A percentile compares a stretch with the other conserved stretches of the same genome.
phyloP scores from a whole-genome alignment of 2,329 filamentous ascomycete genomes.

The Cercospora berteroae region DNA sequence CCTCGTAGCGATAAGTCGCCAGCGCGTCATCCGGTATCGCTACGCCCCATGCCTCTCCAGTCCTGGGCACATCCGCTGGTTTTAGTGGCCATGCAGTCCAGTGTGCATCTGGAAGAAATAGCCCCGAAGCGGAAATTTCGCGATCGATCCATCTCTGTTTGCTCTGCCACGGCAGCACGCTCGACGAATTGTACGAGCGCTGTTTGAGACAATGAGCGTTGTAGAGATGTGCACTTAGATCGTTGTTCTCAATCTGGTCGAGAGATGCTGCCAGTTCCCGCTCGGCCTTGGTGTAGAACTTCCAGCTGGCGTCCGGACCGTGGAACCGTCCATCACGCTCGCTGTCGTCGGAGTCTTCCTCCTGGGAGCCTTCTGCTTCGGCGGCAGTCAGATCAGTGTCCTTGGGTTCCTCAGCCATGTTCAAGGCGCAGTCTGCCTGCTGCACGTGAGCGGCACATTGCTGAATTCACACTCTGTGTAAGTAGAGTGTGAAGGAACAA shows the following conservation, averaged over 20 bases:
- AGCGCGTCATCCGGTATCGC: conserved; percentile 29
- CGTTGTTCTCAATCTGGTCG: conserved; percentile 60
- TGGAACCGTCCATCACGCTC: conserved; percentile 63
- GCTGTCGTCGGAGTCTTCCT: conserved; percentile 18
- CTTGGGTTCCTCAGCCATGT: background rate
- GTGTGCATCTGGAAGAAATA: conserved; percentile 49
- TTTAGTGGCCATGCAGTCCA: conserved; percentile 89
- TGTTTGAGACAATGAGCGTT: conserved; percentile 70
- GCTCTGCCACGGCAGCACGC: conserved; percentile 37
- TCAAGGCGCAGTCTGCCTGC: background rate
- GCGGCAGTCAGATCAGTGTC: background rate
- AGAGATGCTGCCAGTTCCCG: conserved; percentile 63
- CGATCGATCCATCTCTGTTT: conserved; percentile 43
- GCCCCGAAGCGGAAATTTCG: conserved; percentile 34
- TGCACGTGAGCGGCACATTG: background rate
- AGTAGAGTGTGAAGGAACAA: background rate
- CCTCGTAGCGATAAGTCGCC: conserved; percentile 21
- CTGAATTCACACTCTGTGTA: background rate
- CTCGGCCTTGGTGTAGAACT: conserved; percentile 59
- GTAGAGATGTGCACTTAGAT: conserved; percentile 75
- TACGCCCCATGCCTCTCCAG: conserved; percentile 51
- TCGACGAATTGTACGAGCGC: conserved; percentile 29
- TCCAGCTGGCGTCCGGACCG: conserved; percentile 69
- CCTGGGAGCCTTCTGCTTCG: background rate
- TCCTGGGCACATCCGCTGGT: conserved; percentile 59